Evolutionary conservation across 441 rosid genomes (phyloP), one percentile per base, ranked within the genome.

Genomic region (Bocquillonia castaneifolia): DNA sequence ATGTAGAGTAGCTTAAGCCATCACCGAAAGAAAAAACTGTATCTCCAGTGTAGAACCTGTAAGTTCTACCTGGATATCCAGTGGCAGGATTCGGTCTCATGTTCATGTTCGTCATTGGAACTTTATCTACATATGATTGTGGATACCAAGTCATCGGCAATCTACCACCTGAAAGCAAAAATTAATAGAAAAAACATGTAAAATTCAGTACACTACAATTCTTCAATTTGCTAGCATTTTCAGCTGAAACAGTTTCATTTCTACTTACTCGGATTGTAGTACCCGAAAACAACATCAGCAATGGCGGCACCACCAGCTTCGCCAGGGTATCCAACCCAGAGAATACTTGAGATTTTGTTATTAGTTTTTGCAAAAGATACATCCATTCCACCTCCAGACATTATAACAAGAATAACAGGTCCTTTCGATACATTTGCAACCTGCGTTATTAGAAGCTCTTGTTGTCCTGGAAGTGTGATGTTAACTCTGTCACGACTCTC

Each of bases 121-220:
- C 93, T 58, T 83, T 86, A 26, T 87, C 91, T 0, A 81, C 84
- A 6, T 78, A 94, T 2, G 94, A 79, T 60, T 94, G 91, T 0
- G 96, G 99, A 72, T 94, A 94, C 97, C 97, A 91, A 34, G 98
- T 94, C 97, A 94, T 86, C 1, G 98, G 99, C 17, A 92, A 68
- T 67, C 88, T 83, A 51, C 97, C 97, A 72, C 91, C 96, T 91
- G 74, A 12, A 65, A 58, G 40, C 22, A 44, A 25, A 29, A 15
- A 48, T 28, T n/a, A n/a, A n/a, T n/a, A n/a, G n/a, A n/a, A n/a
- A n/a, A n/a, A n/a, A n/a, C n/a, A n/a, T n/a, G n/a, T n/a, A n/a
- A n/a, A n/a, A n/a, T n/a, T n/a, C n/a, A n/a, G n/a, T n/a, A n/a
- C n/a, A n/a, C n/a, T n/a, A n/a, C n/a, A n/a, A n/a, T n/a, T n/a